Evolutionary conservation across 805 yeast genomes (phyloP).

Genomic region (Kuraishia ogatae): DNA sequence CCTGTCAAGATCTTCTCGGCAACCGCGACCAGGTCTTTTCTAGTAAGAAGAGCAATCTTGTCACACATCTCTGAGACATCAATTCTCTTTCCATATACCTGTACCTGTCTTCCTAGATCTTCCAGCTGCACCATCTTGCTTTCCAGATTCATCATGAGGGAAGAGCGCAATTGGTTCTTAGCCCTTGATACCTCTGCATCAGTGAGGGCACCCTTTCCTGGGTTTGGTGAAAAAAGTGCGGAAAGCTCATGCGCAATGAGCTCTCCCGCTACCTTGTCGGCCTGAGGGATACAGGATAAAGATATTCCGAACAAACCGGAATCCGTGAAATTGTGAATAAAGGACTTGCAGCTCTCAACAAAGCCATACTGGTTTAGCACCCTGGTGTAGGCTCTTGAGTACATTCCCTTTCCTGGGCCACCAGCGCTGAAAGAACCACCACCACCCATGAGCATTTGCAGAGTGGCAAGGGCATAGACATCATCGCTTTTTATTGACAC

Average conservation of each 20-base stretch:
- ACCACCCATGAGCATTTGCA: constrained; percentile 89
- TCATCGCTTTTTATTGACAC: constrained; percentile 77
- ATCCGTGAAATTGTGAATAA: constrained; percentile 85
- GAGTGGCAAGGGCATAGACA: constrained; percentile 80
- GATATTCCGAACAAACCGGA: constrained; percentile 89
- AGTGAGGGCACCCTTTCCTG: constrained; percentile 53
- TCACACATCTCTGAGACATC: constrained; percentile 75
- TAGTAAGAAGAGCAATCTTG: constrained; percentile 60
- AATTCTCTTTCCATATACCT: constrained; percentile 68
- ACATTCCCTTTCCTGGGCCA: constrained; percentile 99
- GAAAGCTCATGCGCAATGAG: constrained; percentile 61
- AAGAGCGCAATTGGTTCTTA: constrained; percentile 82
- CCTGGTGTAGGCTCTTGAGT: constrained; percentile 83
- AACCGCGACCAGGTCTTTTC: constrained; percentile 60
- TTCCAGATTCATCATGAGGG: constrained; percentile 87
- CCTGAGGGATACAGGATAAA: constrained; percentile 76
- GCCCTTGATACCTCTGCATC: constrained; percentile 78
- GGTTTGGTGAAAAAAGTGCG: constrained; percentile 27
- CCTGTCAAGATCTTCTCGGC: constrained; percentile 74
- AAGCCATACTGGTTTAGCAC: constrained; percentile 88
- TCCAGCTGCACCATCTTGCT: constrained; percentile 90
- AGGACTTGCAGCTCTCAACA: constrained; percentile 80
- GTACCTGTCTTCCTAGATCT: constrained; percentile 92
- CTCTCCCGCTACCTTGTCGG: constrained; percentile 77
- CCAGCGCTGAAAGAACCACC: constrained; percentile 98